These are phyloP conservation scores for Colletotrichum musae DNA, from an alignment of 2,329 filamentous ascomycete genomes.

Conservation along the genomic window DNA sequence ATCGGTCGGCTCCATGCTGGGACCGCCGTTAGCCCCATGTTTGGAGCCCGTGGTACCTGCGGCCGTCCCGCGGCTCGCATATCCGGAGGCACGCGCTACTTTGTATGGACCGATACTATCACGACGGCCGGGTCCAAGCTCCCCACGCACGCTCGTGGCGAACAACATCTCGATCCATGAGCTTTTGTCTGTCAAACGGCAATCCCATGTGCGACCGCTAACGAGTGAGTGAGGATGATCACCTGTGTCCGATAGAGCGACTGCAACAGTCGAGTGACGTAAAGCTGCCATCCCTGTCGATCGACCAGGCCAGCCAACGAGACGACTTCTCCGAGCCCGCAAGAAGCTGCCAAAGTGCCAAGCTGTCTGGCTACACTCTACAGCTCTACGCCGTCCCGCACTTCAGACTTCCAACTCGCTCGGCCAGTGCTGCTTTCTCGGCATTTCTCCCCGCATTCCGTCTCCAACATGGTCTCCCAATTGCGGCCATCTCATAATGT, in stretches of 20 bases:
- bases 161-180: slow-evolving; percentile 18
- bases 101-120: neutral
- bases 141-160: slow-evolving; percentile 3
- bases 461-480: slow-evolving; percentile 19
- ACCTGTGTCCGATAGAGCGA: slow-evolving; percentile 15
- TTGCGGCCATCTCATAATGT: slow-evolving; percentile 9
- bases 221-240: slow-evolving; percentile 11
- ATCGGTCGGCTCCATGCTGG: slow-evolving; percentile 15
- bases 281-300: slow-evolving; percentile 34
- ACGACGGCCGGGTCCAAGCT: slow-evolving; percentile 11
- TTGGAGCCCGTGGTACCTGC: slow-evolving; percentile 33
- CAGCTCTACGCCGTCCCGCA: neutral
- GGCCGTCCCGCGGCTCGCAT: slow-evolving; percentile 30
- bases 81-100: neutral
- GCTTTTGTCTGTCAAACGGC: slow-evolving; percentile 8
- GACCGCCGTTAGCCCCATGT: slow-evolving; percentile 6
- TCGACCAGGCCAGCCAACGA: slow-evolving; percentile 14
- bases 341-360: neutral
- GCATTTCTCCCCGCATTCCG: slow-evolving; percentile 31
- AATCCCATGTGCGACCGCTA: slow-evolving; percentile 11
- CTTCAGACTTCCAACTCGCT: neutral
- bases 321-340: neutral
- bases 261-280: slow-evolving; percentile 20
- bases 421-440: slow-evolving; percentile 7
- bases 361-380: neutral